Conservation (phyloP, 139 green algal genomes). For the Picocystis salinarum region DNA sequence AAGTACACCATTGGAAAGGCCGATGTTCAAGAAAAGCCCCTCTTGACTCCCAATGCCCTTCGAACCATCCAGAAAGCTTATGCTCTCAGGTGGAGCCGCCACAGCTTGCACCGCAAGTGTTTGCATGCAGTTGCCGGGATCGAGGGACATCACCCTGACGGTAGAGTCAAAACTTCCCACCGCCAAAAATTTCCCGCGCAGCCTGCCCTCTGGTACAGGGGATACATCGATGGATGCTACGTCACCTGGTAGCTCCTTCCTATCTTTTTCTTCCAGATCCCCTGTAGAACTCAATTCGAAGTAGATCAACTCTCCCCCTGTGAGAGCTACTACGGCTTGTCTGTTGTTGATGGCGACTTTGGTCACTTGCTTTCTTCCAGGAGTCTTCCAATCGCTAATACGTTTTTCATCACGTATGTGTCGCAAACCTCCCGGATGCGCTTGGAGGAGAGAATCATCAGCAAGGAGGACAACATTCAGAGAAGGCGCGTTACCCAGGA, state of each 20-base stretch:
- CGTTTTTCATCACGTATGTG: slow-evolving; percentile 76
- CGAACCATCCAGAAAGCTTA: slow-evolving; percentile 50
- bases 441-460: slow-evolving; percentile 41
- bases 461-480: no score
- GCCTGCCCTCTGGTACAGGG: slow-evolving; percentile 56
- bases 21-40: slow-evolving; percentile 78
- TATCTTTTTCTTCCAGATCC: slow-evolving; percentile 76
- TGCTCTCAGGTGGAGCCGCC: slow-evolving; percentile 32
- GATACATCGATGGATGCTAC: slow-evolving; percentile 64
- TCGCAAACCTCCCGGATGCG: slow-evolving; percentile 70
- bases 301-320: slow-evolving; percentile 77
- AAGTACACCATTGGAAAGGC: slow-evolving; percentile 82
- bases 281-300: slow-evolving; percentile 83
- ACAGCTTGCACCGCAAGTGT: slow-evolving; percentile 38
- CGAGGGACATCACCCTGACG: slow-evolving; percentile 67
- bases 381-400: slow-evolving; percentile 90
- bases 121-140: slow-evolving; percentile 58
- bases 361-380: slow-evolving; percentile 31
- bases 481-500: slow-evolving; percentile 47
- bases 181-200: slow-evolving; percentile 53
- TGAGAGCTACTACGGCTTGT: slow-evolving; percentile 50
- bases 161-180: slow-evolving; percentile 71
- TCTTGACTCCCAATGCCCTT: slow-evolving; percentile 11
- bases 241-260: slow-evolving; percentile 79
- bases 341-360: slow-evolving; percentile 16